These are phyloP conservation scores for Ogataea glucozyma DNA, from an alignment of 805 yeast genomes.

Conservation along the genomic window DNA sequence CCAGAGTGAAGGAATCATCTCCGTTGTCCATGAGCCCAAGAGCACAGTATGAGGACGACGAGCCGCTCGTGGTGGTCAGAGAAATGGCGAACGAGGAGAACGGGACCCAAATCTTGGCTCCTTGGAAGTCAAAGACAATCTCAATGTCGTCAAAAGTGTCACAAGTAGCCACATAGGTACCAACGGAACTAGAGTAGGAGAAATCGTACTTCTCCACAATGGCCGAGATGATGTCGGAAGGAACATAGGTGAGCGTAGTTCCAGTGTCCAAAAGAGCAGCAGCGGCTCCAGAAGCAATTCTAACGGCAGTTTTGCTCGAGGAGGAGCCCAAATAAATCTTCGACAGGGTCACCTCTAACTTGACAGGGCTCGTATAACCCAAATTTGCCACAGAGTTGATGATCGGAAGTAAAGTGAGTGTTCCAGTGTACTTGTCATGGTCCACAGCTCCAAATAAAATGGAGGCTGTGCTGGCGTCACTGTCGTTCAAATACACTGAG, in stretches of 20 bases:
- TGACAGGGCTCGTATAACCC: slow-evolving; percentile 42
- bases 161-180: slow-evolving; percentile 52
- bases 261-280: slow-evolving; percentile 60
- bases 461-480: slow-evolving; percentile 46
- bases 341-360: slow-evolving; percentile 51
- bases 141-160: slow-evolving; percentile 24
- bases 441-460: slow-evolving; percentile 75
- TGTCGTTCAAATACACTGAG: slow-evolving; percentile 58
- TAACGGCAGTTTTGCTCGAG: slow-evolving; percentile 18
- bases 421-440: slow-evolving; percentile 58
- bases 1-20: slow-evolving; percentile 43
- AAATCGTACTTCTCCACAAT: slow-evolving; percentile 41
- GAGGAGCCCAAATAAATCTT: slow-evolving; percentile 33
- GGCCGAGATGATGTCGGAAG: slow-evolving; percentile 33
- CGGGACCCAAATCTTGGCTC: slow-evolving; percentile 55
- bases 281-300: slow-evolving; percentile 30
- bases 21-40: slow-evolving; percentile 42
- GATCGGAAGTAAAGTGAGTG: slow-evolving; percentile 49
- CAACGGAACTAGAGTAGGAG: slow-evolving; percentile 39
- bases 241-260: slow-evolving; percentile 51
- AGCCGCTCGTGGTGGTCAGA: slow-evolving; percentile 19
- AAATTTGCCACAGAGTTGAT: slow-evolving; percentile 41
- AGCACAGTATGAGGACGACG: slow-evolving; percentile 41
- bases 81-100: slow-evolving; percentile 31
- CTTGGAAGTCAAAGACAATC: slow-evolving; percentile 57